A percentile compares a stretch with the other conserved stretches of the same genome.
Evolutionary conservation across 2,329 filamentous ascomycete genomes (phyloP).

Genomic region (Chrysosporium queenslandicum): DNA sequence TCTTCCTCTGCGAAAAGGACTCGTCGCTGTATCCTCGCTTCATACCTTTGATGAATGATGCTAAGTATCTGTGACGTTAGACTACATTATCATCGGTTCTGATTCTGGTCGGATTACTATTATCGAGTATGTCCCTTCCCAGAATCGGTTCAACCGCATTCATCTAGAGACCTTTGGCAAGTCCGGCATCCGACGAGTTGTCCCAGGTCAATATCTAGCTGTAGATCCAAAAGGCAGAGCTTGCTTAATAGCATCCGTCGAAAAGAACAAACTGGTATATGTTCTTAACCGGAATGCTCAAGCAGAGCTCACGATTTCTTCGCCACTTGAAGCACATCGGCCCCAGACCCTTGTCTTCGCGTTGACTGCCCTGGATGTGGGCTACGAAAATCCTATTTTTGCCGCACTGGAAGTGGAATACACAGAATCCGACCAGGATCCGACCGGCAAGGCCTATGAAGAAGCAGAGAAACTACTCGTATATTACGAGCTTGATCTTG

Average conservation of each 20-base stretch:
- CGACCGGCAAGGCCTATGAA: slow-evolving; percentile 68
- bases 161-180: slow-evolving; percentile 98
- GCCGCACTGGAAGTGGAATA: slow-evolving; percentile 92
- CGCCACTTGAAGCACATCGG: slow-evolving; percentile 91
- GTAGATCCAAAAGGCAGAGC: slow-evolving; percentile 93
- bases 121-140: slow-evolving; percentile 76
- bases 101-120: slow-evolving; percentile 94
- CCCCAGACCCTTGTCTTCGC: slow-evolving; percentile 82
- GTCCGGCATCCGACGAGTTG: slow-evolving; percentile 82
- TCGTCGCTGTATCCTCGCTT: slow-evolving; percentile 10
- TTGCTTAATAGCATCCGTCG: slow-evolving; percentile 82
- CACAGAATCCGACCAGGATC: slow-evolving; percentile 80
- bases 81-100: slow-evolving; percentile 90
- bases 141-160: slow-evolving; percentile 78
- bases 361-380: slow-evolving; percentile 80
- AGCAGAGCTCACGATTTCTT: slow-evolving; percentile 92
- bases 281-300: slow-evolving; percentile 92
- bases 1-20: slow-evolving; percentile 14
- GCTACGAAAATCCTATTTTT: slow-evolving; percentile 94
- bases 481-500: slow-evolving; percentile 95
- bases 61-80: slow-evolving; percentile 45
- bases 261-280: slow-evolving; percentile 99
- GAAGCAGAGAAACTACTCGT: slow-evolving; percentile 84
- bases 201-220: slow-evolving; percentile 92
- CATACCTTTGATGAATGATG: slow-evolving; percentile 25